phyloP scores from a whole-genome alignment of 495 filamentous ascomycete genomes.

The Diplogelasinospora grovesii region DNA sequence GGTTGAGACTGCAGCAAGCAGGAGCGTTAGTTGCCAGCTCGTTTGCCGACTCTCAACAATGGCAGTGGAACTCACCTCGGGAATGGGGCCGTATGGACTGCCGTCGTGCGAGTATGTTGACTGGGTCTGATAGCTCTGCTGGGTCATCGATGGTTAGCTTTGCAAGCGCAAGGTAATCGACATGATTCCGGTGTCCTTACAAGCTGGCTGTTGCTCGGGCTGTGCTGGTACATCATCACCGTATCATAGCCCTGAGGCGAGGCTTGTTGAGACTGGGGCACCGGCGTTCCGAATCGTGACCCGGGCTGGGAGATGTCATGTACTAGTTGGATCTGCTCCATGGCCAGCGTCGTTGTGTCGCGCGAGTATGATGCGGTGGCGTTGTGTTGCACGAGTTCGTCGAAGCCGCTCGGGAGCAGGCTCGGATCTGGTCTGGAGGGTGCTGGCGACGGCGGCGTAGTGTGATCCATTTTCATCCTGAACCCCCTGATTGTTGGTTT shows the following conservation, averaged over 20 bases:
- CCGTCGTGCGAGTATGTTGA: conserved; percentile 28
- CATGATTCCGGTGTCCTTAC: conserved; percentile 5
- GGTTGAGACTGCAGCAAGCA: no score
- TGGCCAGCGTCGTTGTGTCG: conserved; percentile 15
- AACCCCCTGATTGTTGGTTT: conserved; percentile 1
- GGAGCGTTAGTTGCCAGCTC: no score
- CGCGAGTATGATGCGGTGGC: conserved; percentile 24
- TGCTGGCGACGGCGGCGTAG: conserved; percentile 35
- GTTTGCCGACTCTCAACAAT: no score
- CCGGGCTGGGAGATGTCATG: conserved; percentile 33
- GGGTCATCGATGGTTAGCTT: conserved; percentile 12
- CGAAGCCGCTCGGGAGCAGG: conserved; percentile 39
- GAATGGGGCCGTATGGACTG: conserved; percentile 26
- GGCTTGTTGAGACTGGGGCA: conserved; percentile 22
- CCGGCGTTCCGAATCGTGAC: conserved; percentile 38
- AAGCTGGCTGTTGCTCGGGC: conserved; percentile 12
- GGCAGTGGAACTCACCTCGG: conserved; percentile 27
- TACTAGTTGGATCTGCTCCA: conserved; percentile 23
- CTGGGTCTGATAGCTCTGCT: conserved; percentile 31
- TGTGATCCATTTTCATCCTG: conserved; percentile 26
- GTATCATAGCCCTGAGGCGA: conserved; percentile 14
- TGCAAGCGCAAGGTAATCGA: not conserved
- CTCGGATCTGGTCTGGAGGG: conserved; percentile 31
- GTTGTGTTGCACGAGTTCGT: conserved; percentile 47
- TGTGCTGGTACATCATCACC: conserved; percentile 24